phyloP scores from a whole-genome alignment of 139 green algal genomes.

The Tetradesmus obliquus region DNA sequence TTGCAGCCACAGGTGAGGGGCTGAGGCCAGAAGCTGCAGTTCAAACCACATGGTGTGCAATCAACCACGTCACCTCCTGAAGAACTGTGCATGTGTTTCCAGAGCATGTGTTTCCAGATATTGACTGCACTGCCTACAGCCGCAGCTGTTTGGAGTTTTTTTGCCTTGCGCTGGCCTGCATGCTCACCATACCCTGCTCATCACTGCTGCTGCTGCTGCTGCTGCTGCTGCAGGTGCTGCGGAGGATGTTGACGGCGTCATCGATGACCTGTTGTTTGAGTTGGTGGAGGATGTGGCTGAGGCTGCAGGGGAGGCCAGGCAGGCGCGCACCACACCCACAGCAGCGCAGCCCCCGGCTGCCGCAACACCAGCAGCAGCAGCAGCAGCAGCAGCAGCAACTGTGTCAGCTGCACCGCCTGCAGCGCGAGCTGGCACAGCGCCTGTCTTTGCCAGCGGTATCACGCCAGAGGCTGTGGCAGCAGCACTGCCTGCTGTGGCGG shows the following conservation, averaged over 20 bases:
- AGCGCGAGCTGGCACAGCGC: not conserved
- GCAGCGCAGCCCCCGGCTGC: not conserved
- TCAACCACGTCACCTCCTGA: too few relatives aligned
- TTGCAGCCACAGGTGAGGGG: not conserved
- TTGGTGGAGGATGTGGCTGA: constrained; percentile 26
- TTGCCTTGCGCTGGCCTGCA: too few relatives aligned
- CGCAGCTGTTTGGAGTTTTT: too few relatives aligned
- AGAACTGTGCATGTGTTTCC: too few relatives aligned
- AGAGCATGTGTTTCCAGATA: too few relatives aligned
- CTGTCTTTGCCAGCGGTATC: not conserved
- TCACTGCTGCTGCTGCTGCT: not conserved
- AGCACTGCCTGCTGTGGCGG: not conserved
- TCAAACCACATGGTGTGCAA: too few relatives aligned
- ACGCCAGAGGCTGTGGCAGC: not conserved
- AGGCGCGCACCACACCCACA: not conserved
- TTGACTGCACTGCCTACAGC: too few relatives aligned
- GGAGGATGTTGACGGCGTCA: not conserved
- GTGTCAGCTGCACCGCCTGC: not conserved
- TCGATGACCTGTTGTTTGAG: constrained; percentile 24
- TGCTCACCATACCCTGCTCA: not conserved
- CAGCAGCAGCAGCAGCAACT: not conserved
- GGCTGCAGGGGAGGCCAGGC: not conserved
- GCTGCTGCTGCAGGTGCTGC: not conserved
- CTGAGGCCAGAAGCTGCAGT: not conserved
- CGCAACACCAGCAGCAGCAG: not conserved